A percentile compares a stretch with the other conserved stretches of the same genome.
These are phyloP conservation scores for Chrysosporium keratinophilum DNA, from an alignment of 2,329 filamentous ascomycete genomes.

Conservation along the genomic window DNA sequence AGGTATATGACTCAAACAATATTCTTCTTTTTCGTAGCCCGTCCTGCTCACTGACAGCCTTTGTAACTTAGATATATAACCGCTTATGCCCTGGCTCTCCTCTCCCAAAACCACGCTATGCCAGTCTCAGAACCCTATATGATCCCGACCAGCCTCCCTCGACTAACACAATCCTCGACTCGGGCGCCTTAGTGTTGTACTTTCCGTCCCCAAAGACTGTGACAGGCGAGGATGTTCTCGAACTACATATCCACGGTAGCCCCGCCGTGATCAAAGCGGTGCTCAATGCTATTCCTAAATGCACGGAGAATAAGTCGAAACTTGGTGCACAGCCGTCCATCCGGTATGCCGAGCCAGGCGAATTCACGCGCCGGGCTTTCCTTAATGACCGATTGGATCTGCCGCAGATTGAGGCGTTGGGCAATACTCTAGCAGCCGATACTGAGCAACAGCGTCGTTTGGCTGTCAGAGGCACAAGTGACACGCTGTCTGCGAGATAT, in stretches of 20 bases:
- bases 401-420: slow-evolving; percentile 63
- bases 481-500: slow-evolving; percentile 62
- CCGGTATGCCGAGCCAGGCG: slow-evolving; percentile 85
- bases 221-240: slow-evolving; percentile 85
- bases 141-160: slow-evolving; percentile 41
- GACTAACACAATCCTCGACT: slow-evolving; percentile 51
- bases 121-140: slow-evolving; percentile 64
- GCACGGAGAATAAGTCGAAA: slow-evolving; percentile 16
- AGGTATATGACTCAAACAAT: slow-evolving; percentile 40
- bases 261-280: slow-evolving; percentile 80
- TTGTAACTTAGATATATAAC: slow-evolving; percentile 48
- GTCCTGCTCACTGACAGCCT: background rate
- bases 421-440: slow-evolving; percentile 52
- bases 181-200: slow-evolving; percentile 68
- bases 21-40: background rate
- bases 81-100: slow-evolving; percentile 47
- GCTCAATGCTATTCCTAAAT: slow-evolving; percentile 58
- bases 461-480: slow-evolving; percentile 67
- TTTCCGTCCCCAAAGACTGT: slow-evolving; percentile 73
- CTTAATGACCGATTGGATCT: slow-evolving; percentile 75
- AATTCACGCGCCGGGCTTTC: slow-evolving; percentile 90
- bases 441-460: slow-evolving; percentile 89
- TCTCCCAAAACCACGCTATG: slow-evolving; percentile 51
- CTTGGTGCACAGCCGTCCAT: slow-evolving; percentile 33
- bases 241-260: slow-evolving; percentile 90